Conservation (phyloP, 2,329 filamentous ascomycete species). For the Ploettnerulaceae sp. region DNA sequence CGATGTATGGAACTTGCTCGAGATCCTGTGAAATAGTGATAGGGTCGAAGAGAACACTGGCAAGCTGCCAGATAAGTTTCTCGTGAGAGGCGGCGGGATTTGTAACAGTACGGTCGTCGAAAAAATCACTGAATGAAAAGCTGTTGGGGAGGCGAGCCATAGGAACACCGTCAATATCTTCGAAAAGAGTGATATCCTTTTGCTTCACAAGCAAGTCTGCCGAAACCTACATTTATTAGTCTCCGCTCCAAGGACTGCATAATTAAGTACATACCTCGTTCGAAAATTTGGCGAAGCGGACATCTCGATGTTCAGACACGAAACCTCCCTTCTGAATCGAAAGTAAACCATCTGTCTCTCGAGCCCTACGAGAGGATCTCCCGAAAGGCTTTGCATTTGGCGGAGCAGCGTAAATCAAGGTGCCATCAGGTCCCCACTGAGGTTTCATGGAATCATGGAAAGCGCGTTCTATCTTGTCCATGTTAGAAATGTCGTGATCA, state of each 20-base stretch:
- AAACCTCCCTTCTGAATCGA: slow-evolving; percentile 52
- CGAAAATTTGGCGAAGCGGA: slow-evolving; percentile 60
- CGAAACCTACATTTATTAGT: slow-evolving; percentile 42
- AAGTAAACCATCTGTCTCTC: slow-evolving; percentile 43
- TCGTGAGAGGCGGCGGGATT: slow-evolving; percentile 54
- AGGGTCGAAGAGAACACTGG: slow-evolving; percentile 82
- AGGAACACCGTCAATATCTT: slow-evolving; percentile 54
- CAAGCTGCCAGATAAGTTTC: slow-evolving; percentile 76
- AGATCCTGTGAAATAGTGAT: slow-evolving; percentile 43
- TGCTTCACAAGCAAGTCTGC: slow-evolving; percentile 52
- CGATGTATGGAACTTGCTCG: slow-evolving; percentile 33
- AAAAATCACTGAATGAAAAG: slow-evolving; percentile 47
- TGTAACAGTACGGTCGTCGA: slow-evolving; percentile 37
- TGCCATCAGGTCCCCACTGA: slow-evolving; percentile 71
- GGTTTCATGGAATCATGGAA: slow-evolving; percentile 75
- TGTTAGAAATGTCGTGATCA: slow-evolving; percentile 53
- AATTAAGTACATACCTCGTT: slow-evolving; percentile 42
- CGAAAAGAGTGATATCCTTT: slow-evolving; percentile 50
- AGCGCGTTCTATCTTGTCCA: slow-evolving; percentile 57
- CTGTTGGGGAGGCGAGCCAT: slow-evolving; percentile 45
- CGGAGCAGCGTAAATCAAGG: slow-evolving; percentile 59
- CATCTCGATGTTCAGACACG: slow-evolving; percentile 57
- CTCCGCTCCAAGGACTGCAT: slow-evolving; percentile 9
- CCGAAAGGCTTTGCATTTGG: slow-evolving; percentile 35
- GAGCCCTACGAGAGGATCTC: slow-evolving; percentile 27